Evolutionary conservation across 2,329 filamentous ascomycete species (phyloP).

Genomic region (Microcyclospora pomicola): DNA sequence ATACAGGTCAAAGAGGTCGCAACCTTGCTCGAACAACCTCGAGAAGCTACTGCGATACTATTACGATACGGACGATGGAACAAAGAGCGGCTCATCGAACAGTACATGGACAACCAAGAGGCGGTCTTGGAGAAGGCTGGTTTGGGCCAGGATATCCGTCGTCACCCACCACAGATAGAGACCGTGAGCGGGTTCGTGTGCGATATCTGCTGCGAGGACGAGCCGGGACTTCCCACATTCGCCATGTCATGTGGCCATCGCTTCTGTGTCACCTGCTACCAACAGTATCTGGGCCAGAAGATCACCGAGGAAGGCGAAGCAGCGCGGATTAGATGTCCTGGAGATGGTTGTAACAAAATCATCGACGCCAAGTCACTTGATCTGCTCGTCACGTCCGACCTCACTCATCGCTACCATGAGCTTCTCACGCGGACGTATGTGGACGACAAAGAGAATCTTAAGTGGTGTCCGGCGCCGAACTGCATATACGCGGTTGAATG

Average conservation of each 20-base stretch:
- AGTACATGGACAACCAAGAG: conserved; percentile 83
- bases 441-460: conserved; percentile 87
- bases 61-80: conserved; percentile 89
- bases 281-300: conserved; percentile 82
- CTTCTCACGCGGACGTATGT: conserved; percentile 90
- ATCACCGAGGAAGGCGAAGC: conserved; percentile 93
- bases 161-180: conserved; percentile 52
- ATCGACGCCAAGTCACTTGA: conserved; percentile 82
- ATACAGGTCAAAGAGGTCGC: conserved; percentile 81
- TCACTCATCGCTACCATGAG: conserved; percentile 58
- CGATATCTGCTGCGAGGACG: conserved; percentile 94
- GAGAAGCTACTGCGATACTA: conserved; percentile 81
- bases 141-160: conserved; percentile 49
- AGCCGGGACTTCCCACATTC: conserved; percentile 62
- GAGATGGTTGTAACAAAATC: conserved; percentile 74
- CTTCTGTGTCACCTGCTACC: conserved; percentile 86
- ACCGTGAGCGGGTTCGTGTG: conserved; percentile 66
- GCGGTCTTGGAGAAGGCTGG: conserved; percentile 75
- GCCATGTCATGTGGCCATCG: conserved; percentile 91
- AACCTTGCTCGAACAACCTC: conserved; percentile 74
- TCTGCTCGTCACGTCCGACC: conserved; percentile 49
- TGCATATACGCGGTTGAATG: conserved; percentile 90
- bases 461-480: conserved; percentile 98
- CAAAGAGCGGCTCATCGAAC: conserved; percentile 84
- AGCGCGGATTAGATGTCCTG: conserved; percentile 83